Conservation (phyloP, 2,329 filamentous ascomycete species). For the Aspergillus caelatus region DNA sequence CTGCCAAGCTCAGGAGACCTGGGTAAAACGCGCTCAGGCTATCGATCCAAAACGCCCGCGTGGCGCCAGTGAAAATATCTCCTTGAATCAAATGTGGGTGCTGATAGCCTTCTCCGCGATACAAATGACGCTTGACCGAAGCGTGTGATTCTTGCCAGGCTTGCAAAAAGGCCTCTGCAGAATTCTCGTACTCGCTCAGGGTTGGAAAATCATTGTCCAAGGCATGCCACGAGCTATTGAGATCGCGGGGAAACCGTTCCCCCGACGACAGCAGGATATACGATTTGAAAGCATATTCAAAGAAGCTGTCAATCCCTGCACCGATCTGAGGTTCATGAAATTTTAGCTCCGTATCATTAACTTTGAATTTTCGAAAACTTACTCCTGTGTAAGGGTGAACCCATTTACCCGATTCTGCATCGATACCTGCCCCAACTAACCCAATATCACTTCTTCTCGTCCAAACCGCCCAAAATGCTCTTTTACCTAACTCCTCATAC, state of each 20-base stretch:
- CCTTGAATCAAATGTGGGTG: constrained; percentile 93
- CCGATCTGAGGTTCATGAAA: constrained; percentile 64
- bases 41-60: constrained; percentile 92
- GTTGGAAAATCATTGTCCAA: constrained; percentile 68
- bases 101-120: constrained; percentile 71
- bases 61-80: constrained; percentile 83
- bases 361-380: constrained; percentile 20
- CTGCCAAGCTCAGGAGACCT: constrained; percentile 80
- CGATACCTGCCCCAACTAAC: constrained; percentile 87
- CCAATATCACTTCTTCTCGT: constrained; percentile 79
- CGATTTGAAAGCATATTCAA: constrained; percentile 95
- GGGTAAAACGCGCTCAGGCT: constrained; percentile 95
- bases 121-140: constrained; percentile 88
- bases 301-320: constrained; percentile 96
- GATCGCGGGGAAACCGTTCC: constrained; percentile 39
- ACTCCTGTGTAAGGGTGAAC: constrained; percentile 80
- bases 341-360: neutral
- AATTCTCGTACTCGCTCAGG: constrained; percentile 67
- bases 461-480: constrained; percentile 98
- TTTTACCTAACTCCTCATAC: constrained; percentile 88
- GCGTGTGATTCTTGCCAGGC: constrained; percentile 85
- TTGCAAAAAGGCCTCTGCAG: constrained; percentile 74
- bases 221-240: constrained; percentile 48
- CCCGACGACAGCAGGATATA: constrained; percentile 86
- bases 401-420: constrained; percentile 89